phyloP scores from a whole-genome alignment of 2,329 filamentous ascomycete species.

The Daldinia sp. region DNA sequence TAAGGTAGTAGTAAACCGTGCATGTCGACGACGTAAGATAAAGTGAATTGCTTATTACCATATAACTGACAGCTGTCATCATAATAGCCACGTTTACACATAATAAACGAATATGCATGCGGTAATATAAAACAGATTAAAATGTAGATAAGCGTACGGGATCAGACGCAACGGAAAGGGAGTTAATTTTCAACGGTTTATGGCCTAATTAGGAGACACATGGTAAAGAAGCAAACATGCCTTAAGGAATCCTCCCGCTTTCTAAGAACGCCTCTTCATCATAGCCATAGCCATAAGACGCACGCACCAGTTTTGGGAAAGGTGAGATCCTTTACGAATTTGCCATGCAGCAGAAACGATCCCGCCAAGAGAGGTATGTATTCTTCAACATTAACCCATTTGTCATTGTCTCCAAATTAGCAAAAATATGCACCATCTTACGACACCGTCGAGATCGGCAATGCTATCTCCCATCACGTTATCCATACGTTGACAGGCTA shows the following conservation, averaged over 20 bases:
- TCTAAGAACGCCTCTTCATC: neutral
- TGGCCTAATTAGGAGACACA: constrained; percentile 2
- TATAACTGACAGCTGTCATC: neutral
- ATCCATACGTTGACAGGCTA: neutral
- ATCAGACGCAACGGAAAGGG: constrained; percentile 2
- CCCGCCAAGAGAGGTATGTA: constrained; percentile 15
- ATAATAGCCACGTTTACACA: neutral
- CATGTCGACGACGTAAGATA: neutral
- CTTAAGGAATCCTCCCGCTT: neutral
- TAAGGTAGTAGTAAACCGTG: neutral
- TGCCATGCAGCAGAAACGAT: constrained; percentile 14
- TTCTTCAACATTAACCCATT: constrained; percentile 12
- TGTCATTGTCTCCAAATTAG: constrained; percentile 1
- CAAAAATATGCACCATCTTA: neutral
- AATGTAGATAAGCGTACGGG: constrained; percentile 7
- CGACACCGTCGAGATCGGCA: neutral
- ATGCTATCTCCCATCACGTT: neutral
- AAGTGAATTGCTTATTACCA: constrained; percentile 1
- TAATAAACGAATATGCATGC: constrained; percentile 1
- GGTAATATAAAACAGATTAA: constrained; percentile 11
- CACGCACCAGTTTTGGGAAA: neutral
- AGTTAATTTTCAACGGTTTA: constrained; percentile 5
- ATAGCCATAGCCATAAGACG: neutral
- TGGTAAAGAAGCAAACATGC: neutral
- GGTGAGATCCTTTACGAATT: constrained; percentile 24